These are phyloP conservation scores for Colletotrichum sp. DNA, from an alignment of 2,329 filamentous ascomycete genomes.

Conservation along the genomic window DNA sequence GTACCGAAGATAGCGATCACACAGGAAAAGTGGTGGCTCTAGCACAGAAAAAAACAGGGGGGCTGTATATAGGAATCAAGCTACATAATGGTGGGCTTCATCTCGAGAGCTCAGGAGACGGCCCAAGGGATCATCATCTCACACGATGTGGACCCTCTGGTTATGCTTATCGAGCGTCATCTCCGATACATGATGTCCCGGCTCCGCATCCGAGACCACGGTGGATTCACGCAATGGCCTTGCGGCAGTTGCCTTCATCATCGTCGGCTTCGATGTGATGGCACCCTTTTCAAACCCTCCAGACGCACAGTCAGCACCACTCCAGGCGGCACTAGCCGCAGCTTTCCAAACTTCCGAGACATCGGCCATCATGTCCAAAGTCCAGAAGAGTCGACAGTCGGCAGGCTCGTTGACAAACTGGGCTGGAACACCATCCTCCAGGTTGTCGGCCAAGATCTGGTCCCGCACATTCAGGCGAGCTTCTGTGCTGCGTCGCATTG, in stretches of 20 bases:
- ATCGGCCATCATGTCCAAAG: conserved; percentile 50
- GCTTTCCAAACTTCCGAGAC: conserved; percentile 52
- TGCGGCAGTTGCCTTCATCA: not conserved
- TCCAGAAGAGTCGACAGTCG: conserved; percentile 59
- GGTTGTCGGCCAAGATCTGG: conserved; percentile 38
- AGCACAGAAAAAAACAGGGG: too few relatives aligned
- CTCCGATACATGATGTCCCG: not conserved
- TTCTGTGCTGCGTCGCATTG: conserved; percentile 33
- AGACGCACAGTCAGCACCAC: conserved; percentile 40
- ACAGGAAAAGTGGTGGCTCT: too few relatives aligned
- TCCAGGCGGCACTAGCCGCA: conserved; percentile 42
- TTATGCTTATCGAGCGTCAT: not conserved
- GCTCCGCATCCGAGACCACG: not conserved
- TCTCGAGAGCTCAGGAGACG: too few relatives aligned
- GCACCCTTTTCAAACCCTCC: not conserved
- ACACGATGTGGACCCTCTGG: conserved; percentile 1
- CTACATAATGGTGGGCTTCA: too few relatives aligned
- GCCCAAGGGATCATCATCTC: not conserved
- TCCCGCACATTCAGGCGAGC: conserved; percentile 43
- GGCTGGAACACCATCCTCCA: conserved; percentile 45
- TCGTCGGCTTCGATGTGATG: not conserved
- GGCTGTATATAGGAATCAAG: too few relatives aligned
- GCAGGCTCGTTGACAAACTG: conserved; percentile 53
- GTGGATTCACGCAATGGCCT: not conserved
- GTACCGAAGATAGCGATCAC: too few relatives aligned